A percentile compares a stretch with the other conserved stretches of the same genome.
Conservation (phyloP, 169 alveolate species). For the Plasmodium malariae region DNA sequence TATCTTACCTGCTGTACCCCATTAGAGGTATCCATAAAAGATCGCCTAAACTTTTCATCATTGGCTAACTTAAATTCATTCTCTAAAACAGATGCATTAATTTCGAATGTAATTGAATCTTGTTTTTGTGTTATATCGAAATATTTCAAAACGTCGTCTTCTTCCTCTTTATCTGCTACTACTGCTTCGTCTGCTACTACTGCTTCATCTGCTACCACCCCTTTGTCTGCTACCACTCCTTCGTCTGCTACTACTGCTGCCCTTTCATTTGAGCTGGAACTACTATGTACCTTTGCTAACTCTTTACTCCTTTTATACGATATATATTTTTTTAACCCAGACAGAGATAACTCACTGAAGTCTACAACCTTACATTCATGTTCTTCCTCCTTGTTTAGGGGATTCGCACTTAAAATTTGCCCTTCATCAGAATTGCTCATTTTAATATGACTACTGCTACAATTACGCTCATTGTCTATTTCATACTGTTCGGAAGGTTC, state of each 20-base stretch:
- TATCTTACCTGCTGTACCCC: too few relatives aligned
- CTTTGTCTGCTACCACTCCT: neutral
- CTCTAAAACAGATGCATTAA: conserved; percentile 26
- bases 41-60: too few relatives aligned
- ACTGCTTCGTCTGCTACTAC: neutral
- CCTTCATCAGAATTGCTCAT: too few relatives aligned
- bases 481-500: neutral
- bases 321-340: conserved; percentile 32
- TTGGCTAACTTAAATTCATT: too few relatives aligned
- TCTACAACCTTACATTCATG: neutral
- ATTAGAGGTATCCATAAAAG: too few relatives aligned
- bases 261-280: neutral
- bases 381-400: neutral
- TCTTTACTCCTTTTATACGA: neutral
- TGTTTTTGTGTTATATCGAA: conserved; percentile 46
- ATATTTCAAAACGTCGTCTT: conserved; percentile 35
- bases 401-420: too few relatives aligned
- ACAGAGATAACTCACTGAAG: conserved; percentile 34
- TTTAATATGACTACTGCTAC: too few relatives aligned
- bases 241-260: neutral
- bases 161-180: neutral
- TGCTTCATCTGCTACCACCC: neutral
- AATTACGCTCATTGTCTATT: neutral
- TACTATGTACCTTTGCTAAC: neutral
- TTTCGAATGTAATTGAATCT: conserved; percentile 50